Base-by-base conservation (phyloP, 2,329 filamentous ascomycete species). In the Phoma sp. region DNA sequence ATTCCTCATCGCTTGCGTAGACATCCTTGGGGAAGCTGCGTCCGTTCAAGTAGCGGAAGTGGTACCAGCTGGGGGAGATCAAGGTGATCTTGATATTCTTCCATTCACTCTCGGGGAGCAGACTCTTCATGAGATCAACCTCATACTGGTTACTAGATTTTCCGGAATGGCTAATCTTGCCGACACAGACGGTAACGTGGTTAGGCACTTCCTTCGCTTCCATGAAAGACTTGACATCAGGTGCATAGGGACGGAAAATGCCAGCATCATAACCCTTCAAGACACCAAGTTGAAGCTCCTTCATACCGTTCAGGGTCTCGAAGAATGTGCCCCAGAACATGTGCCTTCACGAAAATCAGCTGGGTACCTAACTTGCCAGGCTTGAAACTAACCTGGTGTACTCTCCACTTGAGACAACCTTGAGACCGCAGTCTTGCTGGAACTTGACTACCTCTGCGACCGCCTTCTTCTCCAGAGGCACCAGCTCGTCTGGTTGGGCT, bases 11-110 rank as follows among this genome's bases (percentile, higher is more conserved):
- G 42, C 71, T 78, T 11, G 68, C 67, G 54, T 81, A 81, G 6
- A 78, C 75, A 5, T 77, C 77, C 57, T 77, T 73, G 9, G 76
- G 71, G 53, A 77, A 81, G n/a, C 75, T 75, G 47, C 74, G 76
- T 25, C 76, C 77, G 56, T 84, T 80, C 72, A 83, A 81, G 68
- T 86, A 85, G 42, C 86, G 81, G 66, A 88, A 79, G 73, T 91
- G 87, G 69, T 89, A 90, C 83, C 87, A 89, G 70, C 84, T 84
- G 2, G 86, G 86, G 4, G 86, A 84, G 15, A 86, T 84, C 64
- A 90, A 77, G 15, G 87, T 89, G 62, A 90, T 82, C 77, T 90
- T 89, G 72, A 87, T 83, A 59, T 88, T 84, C 59, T 84, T 84
- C 66, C 87, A 84, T 48, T 84, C 77, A 25, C 86, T 83, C 20